Conservation (phyloP, 1,284 basidiomycete genomes). For the Volvariella volvacea region DNA sequence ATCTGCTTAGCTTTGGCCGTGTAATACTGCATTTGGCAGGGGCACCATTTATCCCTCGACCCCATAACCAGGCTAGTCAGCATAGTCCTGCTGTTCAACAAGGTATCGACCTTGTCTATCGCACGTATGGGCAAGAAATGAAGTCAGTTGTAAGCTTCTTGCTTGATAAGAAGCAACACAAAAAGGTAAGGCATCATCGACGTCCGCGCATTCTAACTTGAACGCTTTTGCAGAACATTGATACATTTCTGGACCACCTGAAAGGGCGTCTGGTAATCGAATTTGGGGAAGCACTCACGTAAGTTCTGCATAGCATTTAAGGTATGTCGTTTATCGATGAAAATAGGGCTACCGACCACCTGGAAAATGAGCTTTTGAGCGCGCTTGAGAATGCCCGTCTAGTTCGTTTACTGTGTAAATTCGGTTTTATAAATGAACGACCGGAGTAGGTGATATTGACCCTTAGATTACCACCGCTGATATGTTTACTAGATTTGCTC, state of each 20-base stretch:
- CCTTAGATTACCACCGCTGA: constrained; percentile 1
- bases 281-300: constrained; percentile 81
- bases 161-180: constrained; percentile 63
- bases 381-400: constrained; percentile 97
- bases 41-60: constrained; percentile 24
- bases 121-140: constrained; percentile 77
- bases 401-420: constrained; percentile 89
- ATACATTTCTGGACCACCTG: constrained; percentile 77
- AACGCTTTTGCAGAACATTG: constrained; percentile 53
- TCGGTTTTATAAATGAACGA: constrained; percentile 97
- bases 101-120: constrained; percentile 60
- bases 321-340: constrained; percentile 1
- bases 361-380: constrained; percentile 81
- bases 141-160: constrained; percentile 79
- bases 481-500: constrained; percentile 68
- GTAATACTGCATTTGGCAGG: constrained; percentile 77
- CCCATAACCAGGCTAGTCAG: constrained; percentile 10
- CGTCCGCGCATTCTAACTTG: not conserved
- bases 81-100: constrained; percentile 39
- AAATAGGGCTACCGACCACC: constrained; percentile 66
- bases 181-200: constrained; percentile 36
- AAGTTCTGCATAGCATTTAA: constrained; percentile 18
- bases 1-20: constrained; percentile 82
- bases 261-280: constrained; percentile 72
- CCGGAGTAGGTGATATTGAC: constrained; percentile 73